These are phyloP conservation scores for Botrytis galanthina DNA, from an alignment of 2,329 filamentous ascomycete genomes.

Conservation along the genomic window DNA sequence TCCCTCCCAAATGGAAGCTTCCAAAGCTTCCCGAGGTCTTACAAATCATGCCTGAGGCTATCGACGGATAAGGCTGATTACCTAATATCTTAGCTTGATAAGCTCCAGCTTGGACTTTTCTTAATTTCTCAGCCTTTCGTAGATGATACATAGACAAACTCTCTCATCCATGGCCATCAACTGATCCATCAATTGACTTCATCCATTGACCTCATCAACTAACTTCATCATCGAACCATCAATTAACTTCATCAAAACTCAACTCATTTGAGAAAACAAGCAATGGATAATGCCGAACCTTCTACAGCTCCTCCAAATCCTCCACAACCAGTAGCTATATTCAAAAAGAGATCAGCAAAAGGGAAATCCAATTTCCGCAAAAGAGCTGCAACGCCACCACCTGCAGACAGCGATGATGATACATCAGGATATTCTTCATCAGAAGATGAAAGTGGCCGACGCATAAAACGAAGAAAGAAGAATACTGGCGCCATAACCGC, in stretches of 20 bases:
- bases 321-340: slow-evolving; percentile 54
- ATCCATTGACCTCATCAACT: background rate
- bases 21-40: background rate
- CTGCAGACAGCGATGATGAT: slow-evolving; percentile 50
- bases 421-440: slow-evolving; percentile 64
- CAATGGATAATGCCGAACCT: slow-evolving; percentile 17
- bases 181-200: background rate
- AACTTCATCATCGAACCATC: background rate
- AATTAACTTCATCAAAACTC: background rate
- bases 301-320: slow-evolving; percentile 1
- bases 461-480: slow-evolving; percentile 76
- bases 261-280: background rate
- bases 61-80: slow-evolving; percentile 13
- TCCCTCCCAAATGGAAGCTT: background rate
- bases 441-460: slow-evolving; percentile 72
- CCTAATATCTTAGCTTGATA: background rate
- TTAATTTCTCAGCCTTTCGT: slow-evolving; percentile 6
- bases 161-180: no score
- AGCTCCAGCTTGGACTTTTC: slow-evolving; percentile 8
- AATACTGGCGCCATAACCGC: slow-evolving; percentile 64
- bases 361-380: slow-evolving; percentile 77
- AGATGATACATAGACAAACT: background rate
- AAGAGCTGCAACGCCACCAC: slow-evolving; percentile 73
- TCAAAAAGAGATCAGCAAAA: slow-evolving; percentile 83
- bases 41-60: slow-evolving; percentile 6